Evolutionary conservation across 2,329 filamentous ascomycete species (phyloP).

Genomic region (Massarina eburnea): DNA sequence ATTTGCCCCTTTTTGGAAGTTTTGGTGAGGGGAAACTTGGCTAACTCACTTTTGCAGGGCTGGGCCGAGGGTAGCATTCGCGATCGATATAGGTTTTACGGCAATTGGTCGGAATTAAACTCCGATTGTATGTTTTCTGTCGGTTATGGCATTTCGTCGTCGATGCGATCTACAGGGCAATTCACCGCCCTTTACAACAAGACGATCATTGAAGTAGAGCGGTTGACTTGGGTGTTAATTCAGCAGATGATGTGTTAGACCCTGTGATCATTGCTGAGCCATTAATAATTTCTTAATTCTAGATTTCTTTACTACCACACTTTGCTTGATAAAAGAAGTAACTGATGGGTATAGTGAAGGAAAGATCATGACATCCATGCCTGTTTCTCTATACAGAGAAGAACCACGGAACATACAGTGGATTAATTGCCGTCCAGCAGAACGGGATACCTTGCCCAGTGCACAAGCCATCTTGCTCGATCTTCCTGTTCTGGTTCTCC

Average conservation of each 20-base stretch:
- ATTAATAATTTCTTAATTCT: no score
- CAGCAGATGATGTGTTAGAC: no score
- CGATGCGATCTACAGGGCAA: no score
- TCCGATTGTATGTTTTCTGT: background rate
- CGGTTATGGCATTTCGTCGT: no score
- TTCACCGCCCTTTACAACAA: no score
- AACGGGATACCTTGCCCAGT: conserved; percentile 7
- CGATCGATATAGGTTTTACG: background rate
- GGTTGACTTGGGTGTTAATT: no score
- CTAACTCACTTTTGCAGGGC: background rate
- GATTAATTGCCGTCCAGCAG: conserved; percentile 5
- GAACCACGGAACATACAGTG: conserved; percentile 5
- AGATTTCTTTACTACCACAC: no score
- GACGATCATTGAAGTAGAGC: no score
- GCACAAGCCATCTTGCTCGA: conserved; percentile 4
- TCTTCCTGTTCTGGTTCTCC: conserved; percentile 4
- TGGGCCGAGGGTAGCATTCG: background rate
- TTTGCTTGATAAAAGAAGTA: background rate
- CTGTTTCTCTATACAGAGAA: conserved; percentile 3
- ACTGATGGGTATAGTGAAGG: background rate
- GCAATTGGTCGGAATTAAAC: no score
- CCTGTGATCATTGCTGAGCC: no score
- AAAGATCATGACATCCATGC: no score
- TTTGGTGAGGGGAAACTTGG: background rate
- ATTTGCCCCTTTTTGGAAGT: background rate